These are phyloP conservation scores for Peronospora belbahrii DNA, from an alignment of 352 stramenopile species.

Conservation along the genomic window DNA sequence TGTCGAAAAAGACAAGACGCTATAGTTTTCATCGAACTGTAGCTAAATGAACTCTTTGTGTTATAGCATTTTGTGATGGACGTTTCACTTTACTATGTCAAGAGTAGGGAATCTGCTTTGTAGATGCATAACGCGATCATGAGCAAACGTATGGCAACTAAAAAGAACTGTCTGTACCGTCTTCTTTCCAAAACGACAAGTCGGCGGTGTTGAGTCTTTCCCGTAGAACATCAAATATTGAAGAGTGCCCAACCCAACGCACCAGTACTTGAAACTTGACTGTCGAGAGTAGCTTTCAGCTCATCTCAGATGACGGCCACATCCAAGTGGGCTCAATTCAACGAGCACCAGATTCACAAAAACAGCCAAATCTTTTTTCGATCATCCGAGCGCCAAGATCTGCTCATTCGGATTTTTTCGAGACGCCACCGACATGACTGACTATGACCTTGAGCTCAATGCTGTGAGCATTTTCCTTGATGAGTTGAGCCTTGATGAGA, in stretches of 20 bases:
- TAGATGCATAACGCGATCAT: neutral
- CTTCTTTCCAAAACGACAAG: neutral
- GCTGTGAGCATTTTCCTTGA: slow-evolving; percentile 25
- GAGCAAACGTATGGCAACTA: neutral
- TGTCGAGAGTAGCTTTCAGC: neutral
- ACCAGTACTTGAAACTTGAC: neutral
- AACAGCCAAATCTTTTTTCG: too few species aligned
- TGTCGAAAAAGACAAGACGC: neutral
- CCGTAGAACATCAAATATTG: neutral
- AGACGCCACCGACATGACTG: slow-evolving; percentile 7
- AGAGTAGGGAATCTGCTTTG: neutral
- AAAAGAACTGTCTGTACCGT: neutral
- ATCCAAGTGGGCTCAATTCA: slow-evolving; percentile 3
- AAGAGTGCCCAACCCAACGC: neutral
- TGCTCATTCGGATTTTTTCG: slow-evolving; percentile 15
- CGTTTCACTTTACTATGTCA: neutral
- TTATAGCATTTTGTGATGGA: neutral
- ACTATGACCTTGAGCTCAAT: slow-evolving; percentile 12
- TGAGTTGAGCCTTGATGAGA: slow-evolving; percentile 22
- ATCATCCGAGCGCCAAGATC: neutral
- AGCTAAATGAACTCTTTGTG: neutral
- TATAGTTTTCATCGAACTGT: neutral
- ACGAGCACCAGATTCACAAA: neutral
- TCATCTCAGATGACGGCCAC: slow-evolving; percentile 2
- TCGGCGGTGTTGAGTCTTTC: neutral